Base-by-base conservation (phyloP, 257 asterid species). In the Anisodus tanguticus region DNA sequence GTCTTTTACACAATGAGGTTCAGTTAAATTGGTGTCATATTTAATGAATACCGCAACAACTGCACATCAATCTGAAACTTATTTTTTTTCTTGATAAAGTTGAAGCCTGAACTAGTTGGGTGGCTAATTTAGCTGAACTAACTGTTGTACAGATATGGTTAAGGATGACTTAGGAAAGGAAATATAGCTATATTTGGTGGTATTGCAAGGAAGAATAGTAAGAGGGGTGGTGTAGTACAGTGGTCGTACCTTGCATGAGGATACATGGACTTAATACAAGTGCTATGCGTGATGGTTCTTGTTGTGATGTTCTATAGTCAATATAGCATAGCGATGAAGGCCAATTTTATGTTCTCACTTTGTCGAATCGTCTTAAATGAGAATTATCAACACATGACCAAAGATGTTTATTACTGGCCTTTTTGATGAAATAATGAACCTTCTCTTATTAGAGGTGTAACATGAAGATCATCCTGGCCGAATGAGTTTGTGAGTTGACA, bases 351-450 rank as follows among this genome's bases (percentile, higher is more conserved):
- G 80, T 72, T 19, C 11, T 72, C 59, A 22, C 11, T 47, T 72
- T 49, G 57, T 71, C 58, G 43, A 71, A 74, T 74, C 60, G 49
- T 49, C 60, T 49, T 26, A 49, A 74, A 74, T 8, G 13, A 74
- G 22, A 74, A 22, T 74, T 49, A 49, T 74, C 80, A 74, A 74
- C 62, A 74, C 80, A 74, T 74, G 62, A 11, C 60, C 2, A 5
- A 6, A 74, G 0, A 74, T 74, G 59, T 72, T 68, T 72, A 19
- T 74, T 49, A 74, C 62, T 74, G 62, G 45, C 6, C 45, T 22
- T 74, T 74, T 11, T 26, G 62, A 74, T 49, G 62, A 74, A 74
- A 74, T 6, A 51, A 6, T 22, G 81, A 74, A 10, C 19, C 22
- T 31, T 74, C 62, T 49, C 62, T 74, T 49, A 49, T 74, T 74